Evolutionary conservation across 1,284 basidiomycete species (phyloP).

Genomic region (Anthracocystis panici-leucophaei): DNA sequence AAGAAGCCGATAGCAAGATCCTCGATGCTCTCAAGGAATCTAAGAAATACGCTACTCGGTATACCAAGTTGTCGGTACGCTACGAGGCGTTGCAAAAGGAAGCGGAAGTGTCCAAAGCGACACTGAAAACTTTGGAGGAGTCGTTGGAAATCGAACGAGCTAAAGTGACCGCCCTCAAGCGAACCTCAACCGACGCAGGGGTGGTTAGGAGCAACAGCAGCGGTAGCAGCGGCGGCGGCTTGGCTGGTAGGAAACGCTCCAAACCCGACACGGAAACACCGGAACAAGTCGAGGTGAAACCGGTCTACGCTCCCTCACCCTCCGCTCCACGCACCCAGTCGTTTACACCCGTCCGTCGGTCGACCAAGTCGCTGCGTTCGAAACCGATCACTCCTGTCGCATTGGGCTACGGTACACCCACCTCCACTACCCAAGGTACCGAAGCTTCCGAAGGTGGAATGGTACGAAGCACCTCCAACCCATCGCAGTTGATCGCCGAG

Average conservation of each 20-base stretch:
- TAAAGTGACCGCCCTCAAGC: not conserved
- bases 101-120: not conserved
- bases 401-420: slow-evolving; percentile 22
- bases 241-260: slow-evolving; percentile 31
- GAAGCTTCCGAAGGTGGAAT: slow-evolving; percentile 13
- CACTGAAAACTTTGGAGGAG: not conserved
- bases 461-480: slow-evolving; percentile 37
- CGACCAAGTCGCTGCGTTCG: not conserved
- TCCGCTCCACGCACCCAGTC: not conserved
- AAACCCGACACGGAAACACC: slow-evolving; percentile 15
- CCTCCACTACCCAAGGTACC: not conserved
- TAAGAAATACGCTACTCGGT: slow-evolving; percentile 48
- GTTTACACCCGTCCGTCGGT: slow-evolving; percentile 32
- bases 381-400: slow-evolving; percentile 10
- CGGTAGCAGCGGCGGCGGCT: not conserved
- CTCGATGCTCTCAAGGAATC: slow-evolving; percentile 56
- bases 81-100: slow-evolving; percentile 35
- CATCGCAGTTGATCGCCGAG: slow-evolving; percentile 32
- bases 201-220: not conserved
- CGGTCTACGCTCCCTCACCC: slow-evolving; percentile 25
- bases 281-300: slow-evolving; percentile 3
- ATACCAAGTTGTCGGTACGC: slow-evolving; percentile 24
- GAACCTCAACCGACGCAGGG: not conserved
- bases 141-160: slow-evolving; percentile 6
- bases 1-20: slow-evolving; percentile 62